phyloP scores from a whole-genome alignment of 2,329 filamentous ascomycete genomes.

The Didymella pomorum region DNA sequence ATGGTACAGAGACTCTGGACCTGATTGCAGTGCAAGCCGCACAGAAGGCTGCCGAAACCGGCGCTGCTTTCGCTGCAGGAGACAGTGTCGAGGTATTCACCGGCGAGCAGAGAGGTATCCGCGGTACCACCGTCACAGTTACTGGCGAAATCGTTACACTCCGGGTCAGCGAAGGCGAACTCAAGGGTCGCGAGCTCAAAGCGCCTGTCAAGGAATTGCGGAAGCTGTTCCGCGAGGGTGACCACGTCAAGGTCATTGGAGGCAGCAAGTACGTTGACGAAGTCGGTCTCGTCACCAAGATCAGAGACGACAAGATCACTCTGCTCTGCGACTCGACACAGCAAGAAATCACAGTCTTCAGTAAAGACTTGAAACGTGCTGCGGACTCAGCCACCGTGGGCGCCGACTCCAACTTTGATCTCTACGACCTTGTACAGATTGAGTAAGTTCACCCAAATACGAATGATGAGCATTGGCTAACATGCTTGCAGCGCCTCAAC shows the following conservation, averaged over 20 bases:
- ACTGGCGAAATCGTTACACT: slow-evolving; percentile 93
- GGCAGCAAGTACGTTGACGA: slow-evolving; percentile 94
- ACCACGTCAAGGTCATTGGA: slow-evolving; percentile 98
- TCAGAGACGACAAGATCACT: slow-evolving; percentile 90
- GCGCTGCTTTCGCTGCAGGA: slow-evolving; percentile 86
- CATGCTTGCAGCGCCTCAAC: slow-evolving; percentile 70
- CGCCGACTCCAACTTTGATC: slow-evolving; percentile 84
- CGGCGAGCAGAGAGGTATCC: slow-evolving; percentile 91
- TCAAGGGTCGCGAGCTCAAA: slow-evolving; percentile 85
- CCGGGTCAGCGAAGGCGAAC: slow-evolving; percentile 80
- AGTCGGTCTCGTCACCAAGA: slow-evolving; percentile 95
- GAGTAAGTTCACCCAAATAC: slow-evolving; percentile 63
- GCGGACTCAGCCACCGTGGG: slow-evolving; percentile 89
- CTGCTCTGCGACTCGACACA: slow-evolving; percentile 92
- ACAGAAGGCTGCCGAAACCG: slow-evolving; percentile 81
- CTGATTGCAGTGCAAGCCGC: slow-evolving; percentile 89
- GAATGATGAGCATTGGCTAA: slow-evolving; percentile 19
- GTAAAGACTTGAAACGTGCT: slow-evolving; percentile 92
- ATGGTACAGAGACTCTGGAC: slow-evolving; percentile 93
- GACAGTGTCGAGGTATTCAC: slow-evolving; percentile 97
- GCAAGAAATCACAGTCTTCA: slow-evolving; percentile 95
- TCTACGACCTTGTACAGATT: slow-evolving; percentile 93
- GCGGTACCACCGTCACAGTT: slow-evolving; percentile 84
- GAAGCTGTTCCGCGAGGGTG: slow-evolving; percentile 90
- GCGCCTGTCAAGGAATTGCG: slow-evolving; percentile 91